Percentiles rank a stretch among this genome's conserved stretches.
These are phyloP conservation scores for Suhomyces sp. DNA, from an alignment of 805 yeast species.

Conservation along the genomic window DNA sequence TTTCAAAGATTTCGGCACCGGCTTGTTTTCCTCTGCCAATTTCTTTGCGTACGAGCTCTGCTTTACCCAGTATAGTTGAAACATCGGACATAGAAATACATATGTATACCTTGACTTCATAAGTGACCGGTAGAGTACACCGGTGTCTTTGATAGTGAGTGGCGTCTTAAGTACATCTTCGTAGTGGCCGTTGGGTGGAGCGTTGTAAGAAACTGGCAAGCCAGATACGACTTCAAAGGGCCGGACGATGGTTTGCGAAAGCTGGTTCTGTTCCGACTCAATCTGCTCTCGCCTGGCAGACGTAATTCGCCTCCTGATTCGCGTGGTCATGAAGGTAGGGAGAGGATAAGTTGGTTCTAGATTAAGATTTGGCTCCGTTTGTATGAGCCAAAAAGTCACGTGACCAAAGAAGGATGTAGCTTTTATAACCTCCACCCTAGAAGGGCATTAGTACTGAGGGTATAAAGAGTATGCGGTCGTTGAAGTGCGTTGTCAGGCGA, in stretches of 20 bases:
- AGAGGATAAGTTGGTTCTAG: too few relatives aligned
- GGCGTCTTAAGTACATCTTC: constrained; percentile 58
- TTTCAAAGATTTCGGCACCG: constrained; percentile 25
- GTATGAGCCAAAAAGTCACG: background rate
- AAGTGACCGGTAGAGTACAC: constrained; percentile 67
- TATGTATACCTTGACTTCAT: constrained; percentile 63
- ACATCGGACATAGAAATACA: constrained; percentile 64
- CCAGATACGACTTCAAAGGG: constrained; percentile 68
- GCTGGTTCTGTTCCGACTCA: constrained; percentile 37
- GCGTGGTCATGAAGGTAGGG: constrained; percentile 31
- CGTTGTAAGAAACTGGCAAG: constrained; percentile 61
- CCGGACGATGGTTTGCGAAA: constrained; percentile 38
- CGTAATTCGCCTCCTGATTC: constrained; percentile 44
- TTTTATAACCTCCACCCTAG: too few relatives aligned
- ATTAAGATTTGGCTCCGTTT: too few relatives aligned
- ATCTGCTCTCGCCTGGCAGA: constrained; percentile 40
- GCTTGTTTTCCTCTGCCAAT: constrained; percentile 37
- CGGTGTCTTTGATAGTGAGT: constrained; percentile 67
- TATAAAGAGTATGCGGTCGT: too few relatives aligned
- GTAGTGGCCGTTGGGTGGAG: constrained; percentile 58
- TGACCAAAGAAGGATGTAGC: background rate
- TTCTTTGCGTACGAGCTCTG: constrained; percentile 55
- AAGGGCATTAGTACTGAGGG: too few relatives aligned
- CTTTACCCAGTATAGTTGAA: constrained; percentile 77
- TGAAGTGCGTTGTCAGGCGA: too few relatives aligned